Conservation (phyloP, 805 yeast genomes). For the Ogataea sp. region DNA sequence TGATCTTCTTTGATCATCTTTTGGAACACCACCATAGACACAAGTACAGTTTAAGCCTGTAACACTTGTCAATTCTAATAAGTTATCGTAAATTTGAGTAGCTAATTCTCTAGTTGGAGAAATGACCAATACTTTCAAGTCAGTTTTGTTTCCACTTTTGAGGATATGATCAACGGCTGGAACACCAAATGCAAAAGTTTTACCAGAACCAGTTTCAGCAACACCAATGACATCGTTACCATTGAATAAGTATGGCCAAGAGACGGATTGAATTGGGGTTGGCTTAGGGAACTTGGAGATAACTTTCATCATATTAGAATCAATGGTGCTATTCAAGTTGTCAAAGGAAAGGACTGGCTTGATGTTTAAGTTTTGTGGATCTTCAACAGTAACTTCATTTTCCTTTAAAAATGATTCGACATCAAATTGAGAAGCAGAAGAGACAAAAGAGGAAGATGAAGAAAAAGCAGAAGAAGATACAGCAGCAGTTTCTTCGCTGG, state of each 20-base stretch:
- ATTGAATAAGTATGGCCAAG: conserved; percentile 84
- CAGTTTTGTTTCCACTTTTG: conserved; percentile 30
- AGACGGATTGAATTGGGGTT: conserved; percentile 87
- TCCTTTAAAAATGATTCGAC: conserved; percentile 53
- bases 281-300: conserved; percentile 77
- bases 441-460: conserved; percentile 19
- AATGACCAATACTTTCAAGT: conserved; percentile 70
- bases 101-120: conserved; percentile 99
- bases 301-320: conserved; percentile 47
- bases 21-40: conserved; percentile 96
- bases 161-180: conserved; percentile 82
- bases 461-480: neutral
- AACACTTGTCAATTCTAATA: conserved; percentile 54
- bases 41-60: conserved; percentile 68
- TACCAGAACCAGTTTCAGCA: conserved; percentile 98
- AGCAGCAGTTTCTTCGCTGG: neutral
- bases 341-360: conserved; percentile 67
- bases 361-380: conserved; percentile 41
- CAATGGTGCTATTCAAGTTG: conserved; percentile 41
- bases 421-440: conserved; percentile 41
- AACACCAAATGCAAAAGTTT: conserved; percentile 94
- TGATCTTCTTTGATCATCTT: conserved; percentile 77
- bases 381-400: conserved; percentile 78
- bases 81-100: conserved; percentile 82
- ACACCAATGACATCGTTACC: conserved; percentile 93